Evolutionary conservation across 177 flowering plant genomes (phyloP), one percentile per base, ranked within the genome.

Genomic region (Telopea speciosissima): DNA sequence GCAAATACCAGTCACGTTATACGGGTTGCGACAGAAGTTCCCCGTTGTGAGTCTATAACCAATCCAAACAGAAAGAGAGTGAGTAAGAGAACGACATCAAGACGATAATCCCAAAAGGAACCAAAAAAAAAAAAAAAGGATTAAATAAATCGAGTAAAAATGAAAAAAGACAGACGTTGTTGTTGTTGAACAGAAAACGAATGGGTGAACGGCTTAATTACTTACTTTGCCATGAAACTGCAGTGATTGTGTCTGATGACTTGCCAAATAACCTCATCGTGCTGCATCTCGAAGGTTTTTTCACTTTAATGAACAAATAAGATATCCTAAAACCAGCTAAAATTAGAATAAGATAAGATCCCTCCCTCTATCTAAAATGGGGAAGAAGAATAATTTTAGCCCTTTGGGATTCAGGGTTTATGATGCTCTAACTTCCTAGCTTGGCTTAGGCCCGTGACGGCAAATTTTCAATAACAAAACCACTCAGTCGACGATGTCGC

Each of bases 221-320:
- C 33, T 77, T 68, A 93, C 97, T 92, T 93, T 84, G 92, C 79
- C 97, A 90, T 91, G 83, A 80, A 92, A 81, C 98, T 90, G 84
- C 98, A 93, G 76, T 91, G 97, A n/a, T 86, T 90, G 88, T 93
- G 98, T 61, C 96, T 77, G 77, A 93, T 88, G 44, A 87, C 87
- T 74, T 91, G 92, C 98, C 97, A 93, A 65, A 92, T 88, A 56
- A 89, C 91, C 79, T 90, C 94, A 78, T 92, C 98, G 82, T 89
- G 82, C 85, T 91, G 97, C 98, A 91, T 91, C 77, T 84, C 66
- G 62, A 36, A 24, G 54, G 54, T 49, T 13, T 49, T 49, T 36
- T 8, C 40, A 36, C 54, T 8, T 49, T 3, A 12, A 49, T 49
- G 0, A 36, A 36, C 7, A 36, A 36, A 5, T 0, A 36, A 36